Percentiles rank a stretch among this genome's conserved stretches.
Evolutionary conservation across 2,329 filamentous ascomycete species (phyloP).

Genomic region (Phyllosticta citribraziliensis): DNA sequence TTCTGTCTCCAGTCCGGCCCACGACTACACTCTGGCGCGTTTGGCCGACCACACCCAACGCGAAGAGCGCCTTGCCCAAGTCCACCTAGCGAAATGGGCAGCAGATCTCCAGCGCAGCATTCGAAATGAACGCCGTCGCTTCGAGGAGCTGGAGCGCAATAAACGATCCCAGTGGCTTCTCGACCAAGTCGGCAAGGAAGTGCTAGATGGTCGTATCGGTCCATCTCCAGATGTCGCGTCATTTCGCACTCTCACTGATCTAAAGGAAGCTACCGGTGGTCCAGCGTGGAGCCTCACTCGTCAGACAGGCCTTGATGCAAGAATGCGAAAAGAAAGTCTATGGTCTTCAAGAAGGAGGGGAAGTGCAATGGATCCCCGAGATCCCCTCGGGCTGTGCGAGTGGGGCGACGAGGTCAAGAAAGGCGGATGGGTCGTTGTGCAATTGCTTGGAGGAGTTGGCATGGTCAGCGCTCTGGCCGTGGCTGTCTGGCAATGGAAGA

Average conservation of each 20-base stretch:
- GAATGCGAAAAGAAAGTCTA: constrained; percentile 19
- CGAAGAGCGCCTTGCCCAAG: constrained; percentile 53
- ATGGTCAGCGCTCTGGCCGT: constrained; percentile 63
- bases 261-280: neutral
- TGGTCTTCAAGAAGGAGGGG: constrained; percentile 12
- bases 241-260: neutral
- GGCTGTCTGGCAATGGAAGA: constrained; percentile 18
- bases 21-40: constrained; percentile 32
- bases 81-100: constrained; percentile 75
- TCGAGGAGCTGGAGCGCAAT: constrained; percentile 48
- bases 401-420: constrained; percentile 57
- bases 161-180: constrained; percentile 63
- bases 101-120: constrained; percentile 68
- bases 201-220: constrained; percentile 28
- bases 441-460: constrained; percentile 64
- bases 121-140: constrained; percentile 60
- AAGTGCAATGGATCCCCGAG: constrained; percentile 43
- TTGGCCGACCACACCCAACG: constrained; percentile 50
- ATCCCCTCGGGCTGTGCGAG: constrained; percentile 69
- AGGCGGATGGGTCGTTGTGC: constrained; percentile 57
- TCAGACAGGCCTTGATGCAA: constrained; percentile 24
- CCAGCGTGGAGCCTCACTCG: constrained; percentile 12
- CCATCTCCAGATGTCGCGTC: constrained; percentile 13
- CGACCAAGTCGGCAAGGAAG: constrained; percentile 57
- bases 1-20: constrained; percentile 23